Base-by-base conservation (phyloP, 2,329 filamentous ascomycete genomes). In the Penicillium thymicola region DNA sequence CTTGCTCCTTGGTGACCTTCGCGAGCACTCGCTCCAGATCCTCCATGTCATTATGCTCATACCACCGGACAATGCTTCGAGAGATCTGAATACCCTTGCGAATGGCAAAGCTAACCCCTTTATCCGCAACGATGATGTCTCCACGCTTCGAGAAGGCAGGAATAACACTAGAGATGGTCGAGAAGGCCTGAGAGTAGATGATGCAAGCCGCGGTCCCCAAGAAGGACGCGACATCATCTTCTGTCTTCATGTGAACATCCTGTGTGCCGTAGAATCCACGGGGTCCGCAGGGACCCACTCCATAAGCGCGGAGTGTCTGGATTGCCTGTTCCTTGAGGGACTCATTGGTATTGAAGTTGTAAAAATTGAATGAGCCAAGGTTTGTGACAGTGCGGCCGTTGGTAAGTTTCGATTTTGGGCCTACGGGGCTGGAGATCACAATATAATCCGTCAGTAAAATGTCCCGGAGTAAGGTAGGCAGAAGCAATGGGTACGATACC, bases 231-330 rank as follows among this genome's bases (percentile, higher is more conserved):
- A 99, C 92, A 72, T 97, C 93, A 55, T 90, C 85, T 77, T 99
- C 94, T 16, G 91, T 92, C 79, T 95, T 94, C 85, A 97, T 93
- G 75, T 99, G 94, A 44, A 97, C 92, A 76, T 99, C 94, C 74
- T 97, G 93, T 32, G 92, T 99, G 63, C 92, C 94, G 78, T 99
- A 99, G 78, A 99, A 99, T 62, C 96, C 92, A 6, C 94, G 94
- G 18, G 94, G 94, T 21, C 94, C 94, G 72, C 94, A 99, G 55
- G 94, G 93, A 9, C 94, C 95, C 40, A 99, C 95, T 55, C 94
- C 94, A 68, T 99, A 99, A 21, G 90, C 96, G 58, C 93, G 89
- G 38, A 99, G 83, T 0, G 92, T 95, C 73, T 93, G 88, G 60
- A 99, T 92, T 1, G 93, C 94, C 74, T 96, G 95, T 66, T 97